Evolutionary conservation across 1,284 basidiomycete species (phyloP).

Genomic region (Mycosarcoma maydis): DNA sequence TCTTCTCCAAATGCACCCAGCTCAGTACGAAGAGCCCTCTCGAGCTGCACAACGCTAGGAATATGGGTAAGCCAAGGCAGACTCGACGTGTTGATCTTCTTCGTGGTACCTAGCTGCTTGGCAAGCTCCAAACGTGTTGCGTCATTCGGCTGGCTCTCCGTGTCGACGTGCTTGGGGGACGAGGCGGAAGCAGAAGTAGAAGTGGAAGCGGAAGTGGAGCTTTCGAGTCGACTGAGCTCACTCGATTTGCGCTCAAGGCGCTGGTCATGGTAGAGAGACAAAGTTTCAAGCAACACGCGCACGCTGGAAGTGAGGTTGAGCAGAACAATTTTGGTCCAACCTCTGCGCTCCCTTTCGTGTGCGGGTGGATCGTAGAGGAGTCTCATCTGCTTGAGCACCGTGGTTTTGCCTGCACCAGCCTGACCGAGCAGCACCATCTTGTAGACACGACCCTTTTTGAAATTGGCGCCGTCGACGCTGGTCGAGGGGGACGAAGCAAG

Average conservation of each 20-base stretch:
- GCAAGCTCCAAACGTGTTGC: not conserved
- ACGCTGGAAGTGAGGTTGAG: constrained; percentile 46
- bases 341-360: constrained; percentile 39
- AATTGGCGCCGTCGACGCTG: not conserved
- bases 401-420: constrained; percentile 54
- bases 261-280: constrained; percentile 14
- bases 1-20: constrained; percentile 34
- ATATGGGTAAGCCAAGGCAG: constrained; percentile 13
- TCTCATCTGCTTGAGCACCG: constrained; percentile 57
- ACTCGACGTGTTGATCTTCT: constrained; percentile 7
- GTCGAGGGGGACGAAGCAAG: not conserved
- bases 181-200: too few relatives aligned
- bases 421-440: constrained; percentile 48
- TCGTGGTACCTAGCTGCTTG: constrained; percentile 5
- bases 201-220: too few relatives aligned
- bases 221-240: constrained; percentile 5
- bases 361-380: constrained; percentile 48
- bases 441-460: constrained; percentile 16
- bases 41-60: constrained; percentile 5
- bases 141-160: not conserved
- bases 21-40: constrained; percentile 10
- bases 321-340: constrained; percentile 42
- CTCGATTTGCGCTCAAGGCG: constrained; percentile 6
- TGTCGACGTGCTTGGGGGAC: too few relatives aligned
- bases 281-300: constrained; percentile 25